phyloP scores from a whole-genome alignment of 257 asterid species.

The Dorcoceras hygrometricum region DNA sequence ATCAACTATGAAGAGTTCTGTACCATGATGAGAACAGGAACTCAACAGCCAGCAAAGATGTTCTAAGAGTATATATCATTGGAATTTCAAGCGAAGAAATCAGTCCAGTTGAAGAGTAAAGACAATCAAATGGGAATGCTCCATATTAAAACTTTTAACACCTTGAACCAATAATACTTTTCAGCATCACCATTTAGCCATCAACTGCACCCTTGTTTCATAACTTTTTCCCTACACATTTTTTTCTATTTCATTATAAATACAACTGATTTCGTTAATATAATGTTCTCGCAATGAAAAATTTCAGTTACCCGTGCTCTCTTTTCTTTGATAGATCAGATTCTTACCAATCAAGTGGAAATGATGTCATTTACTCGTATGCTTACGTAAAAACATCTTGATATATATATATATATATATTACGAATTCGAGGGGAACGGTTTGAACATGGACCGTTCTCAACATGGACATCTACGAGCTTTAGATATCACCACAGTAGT shows the following conservation, averaged over 20 bases:
- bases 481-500: too few species aligned
- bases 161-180: not conserved
- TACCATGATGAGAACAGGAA: conserved; percentile 85
- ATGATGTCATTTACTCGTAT: not conserved
- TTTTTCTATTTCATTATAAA: too few species aligned
- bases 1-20: conserved; percentile 84
- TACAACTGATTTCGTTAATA: too few species aligned
- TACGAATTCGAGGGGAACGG: too few species aligned
- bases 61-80: conserved; percentile 27
- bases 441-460: too few species aligned
- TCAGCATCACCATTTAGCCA: not conserved
- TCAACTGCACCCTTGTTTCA: too few species aligned
- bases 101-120: too few species aligned
- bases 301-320: not conserved
- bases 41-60: conserved; percentile 44
- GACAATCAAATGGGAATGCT: too few species aligned
- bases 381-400: not conserved
- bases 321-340: not conserved
- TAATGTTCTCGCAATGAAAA: not conserved
- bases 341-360: not conserved
- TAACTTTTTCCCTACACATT: too few species aligned
- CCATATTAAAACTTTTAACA: not conserved
- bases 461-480: too few species aligned
- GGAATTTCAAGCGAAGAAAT: too few species aligned
- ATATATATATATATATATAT: too few species aligned